Evolutionary conservation across 495 filamentous ascomycete genomes (phyloP), one percentile per base, ranked within the genome.

Genomic region (Penicillium subrubescens): DNA sequence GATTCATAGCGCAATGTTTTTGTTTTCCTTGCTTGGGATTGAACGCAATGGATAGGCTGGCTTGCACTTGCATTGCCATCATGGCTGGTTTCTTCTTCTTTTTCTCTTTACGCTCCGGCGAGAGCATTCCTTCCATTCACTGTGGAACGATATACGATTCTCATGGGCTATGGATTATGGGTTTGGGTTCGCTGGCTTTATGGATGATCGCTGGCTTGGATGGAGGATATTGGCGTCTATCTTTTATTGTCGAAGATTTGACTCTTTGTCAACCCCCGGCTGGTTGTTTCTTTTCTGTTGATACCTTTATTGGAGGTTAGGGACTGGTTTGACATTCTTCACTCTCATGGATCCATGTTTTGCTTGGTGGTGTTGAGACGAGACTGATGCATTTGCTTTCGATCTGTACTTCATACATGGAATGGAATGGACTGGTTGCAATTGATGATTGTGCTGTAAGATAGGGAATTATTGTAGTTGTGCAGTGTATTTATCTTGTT

Each of bases 331-430:
- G 35, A 19, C 19, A 6, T 46, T 29, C 35, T 60, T 65, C 29
- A 44, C 51, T 48, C 35, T 27, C 25, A 4, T 27, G 25, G 25
- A 27, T 27, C 10, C 25, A 31, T 5, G 0, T 53, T 34, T 67
- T 67, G 55, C 60, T 71, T 51, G 64, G 57, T 64, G 66, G 43
- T 63, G 56, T 43, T 68, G 57, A 70, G 67, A 58, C 41, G 57
- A 70, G 67, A 58, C 41, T 52, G 61, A 67, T 68, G 59, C 60
- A 62, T 65, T 71, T 69, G 69, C 69, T 73, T 73, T 66, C 60
- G 31, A 71, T 61, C 21, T 66, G 71, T 71, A 71, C 57, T 64
- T 69, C 37, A 73, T 69, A 70, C 60, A 48, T 48, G 21, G 19
- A 71, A 48, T 48, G 21, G 19, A 71, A 66, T 73, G 70, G 33